Evolutionary conservation across 371 early-diverging fungal genomes (phyloP), one percentile per base, ranked within the genome.

Genomic region (Dentiscutata heterogama): DNA sequence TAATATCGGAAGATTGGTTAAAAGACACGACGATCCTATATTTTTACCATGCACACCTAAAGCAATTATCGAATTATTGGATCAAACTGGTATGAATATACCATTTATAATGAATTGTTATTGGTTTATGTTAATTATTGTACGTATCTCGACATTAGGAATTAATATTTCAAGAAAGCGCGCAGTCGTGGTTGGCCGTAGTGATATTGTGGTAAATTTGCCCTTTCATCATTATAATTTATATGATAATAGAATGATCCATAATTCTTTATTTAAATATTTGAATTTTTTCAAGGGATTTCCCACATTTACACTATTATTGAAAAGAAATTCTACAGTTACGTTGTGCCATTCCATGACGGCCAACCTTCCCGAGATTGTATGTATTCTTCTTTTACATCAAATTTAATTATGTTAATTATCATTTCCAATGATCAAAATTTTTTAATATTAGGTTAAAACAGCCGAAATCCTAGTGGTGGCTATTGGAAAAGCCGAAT

Each of bases 21-120:
- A 97, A 87, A 91, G 92, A 68, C 89, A 90, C 14, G 88, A 89
- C 13, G 86, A 90, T 80, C 97, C 97, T 42, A 85, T 92, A 74
- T 98, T 98, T 88, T 86, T 93, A 35, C 94, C 99, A 16, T 99
- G 99, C 87, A 99, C 99, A 8, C 98, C 99, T 4, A 94, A 93
- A 83, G 99, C 98, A 6, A 89, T 94, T 83, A 90, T 98, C 64
- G 94, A 94, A 86, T 89, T 99, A 58, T 89, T 99, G 50, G 88
- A 92, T 80, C 92, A 88, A 1, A 89, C 90, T n/a, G 88, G 84
- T 72, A 80, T 53, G 22, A 35, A 35, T 35, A 35, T 5, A 35
- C 35, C 35, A 4, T 18, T 50, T 63, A 64, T 71, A 70, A 11
- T 18, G 63, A 27, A 54, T 53, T 54, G 29, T 3, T 58, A 22